Base-by-base conservation (phyloP, 371 early-diverging fungal species). In the Rhizopus delemar region DNA sequence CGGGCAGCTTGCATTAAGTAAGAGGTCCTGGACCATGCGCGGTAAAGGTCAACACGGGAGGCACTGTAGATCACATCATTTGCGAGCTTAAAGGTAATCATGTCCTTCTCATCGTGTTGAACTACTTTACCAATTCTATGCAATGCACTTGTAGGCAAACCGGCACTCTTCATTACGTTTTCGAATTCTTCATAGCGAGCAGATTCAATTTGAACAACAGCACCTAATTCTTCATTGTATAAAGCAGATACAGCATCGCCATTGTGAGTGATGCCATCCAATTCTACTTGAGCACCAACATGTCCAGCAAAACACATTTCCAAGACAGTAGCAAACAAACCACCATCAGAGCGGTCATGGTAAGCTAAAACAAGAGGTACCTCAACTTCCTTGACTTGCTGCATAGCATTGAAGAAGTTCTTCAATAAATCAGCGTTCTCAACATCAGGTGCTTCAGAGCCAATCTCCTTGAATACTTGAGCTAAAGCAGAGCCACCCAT, bases 321-420 rank as follows among this genome's bases (percentile, higher is more conserved):
- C 16, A 77, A 79, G 31, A 98, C 57, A 6, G 98, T 90, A 16
- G 88, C 74, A 62, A 96, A 88, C 68, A 98, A 75, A 59, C 98
- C 98, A 68, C 98, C 98, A 77, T 97, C 98, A 4, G 96, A 95
- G 22, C 96, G 89, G 70, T 98, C 97, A 73, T 98, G 98, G 75
- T 97, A 98, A 22, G 98, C 96, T 50, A 94, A 81, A 4, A 97
- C 73, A 51, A 85, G 66, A 41, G 75, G 77, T 3, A 76, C 67
- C 12, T 62, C 56, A 8, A 66, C 60, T 43, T 77, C 66, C 56
- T 84, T 83, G 16, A 72, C 77, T 8, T 69, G 58, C 67, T 90
- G 89, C 71, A 97, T 75, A 5, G 78, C 84, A 38, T 84, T 77
- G 83, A 95, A 95, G 77, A 96, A 94, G 34, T 83, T 73, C 65